These are phyloP conservation scores for Pseudogymnoascus sp. DNA, from an alignment of 2,329 filamentous ascomycete species.

Conservation along the genomic window DNA sequence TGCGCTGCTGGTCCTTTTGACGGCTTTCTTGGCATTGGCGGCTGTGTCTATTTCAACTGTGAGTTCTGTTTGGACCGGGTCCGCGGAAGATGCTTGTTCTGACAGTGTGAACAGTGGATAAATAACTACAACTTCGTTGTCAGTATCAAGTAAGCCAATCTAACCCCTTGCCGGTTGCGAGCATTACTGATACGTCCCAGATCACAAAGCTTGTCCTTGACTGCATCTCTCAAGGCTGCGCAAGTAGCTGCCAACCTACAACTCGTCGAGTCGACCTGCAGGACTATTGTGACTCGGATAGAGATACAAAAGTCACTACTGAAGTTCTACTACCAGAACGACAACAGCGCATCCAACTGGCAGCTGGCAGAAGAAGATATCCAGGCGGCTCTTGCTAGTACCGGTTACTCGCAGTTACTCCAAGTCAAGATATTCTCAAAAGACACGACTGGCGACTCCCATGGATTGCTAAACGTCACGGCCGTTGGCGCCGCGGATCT, in stretches of 20 bases:
- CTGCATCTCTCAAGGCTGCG: slow-evolving; percentile 78
- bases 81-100: not conserved
- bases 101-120: slow-evolving; percentile 37
- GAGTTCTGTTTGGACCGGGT: slow-evolving; percentile 39
- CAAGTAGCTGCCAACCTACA: slow-evolving; percentile 73
- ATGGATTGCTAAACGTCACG: slow-evolving; percentile 60
- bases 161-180: not conserved
- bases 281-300: slow-evolving; percentile 61
- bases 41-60: slow-evolving; percentile 69
- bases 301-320: slow-evolving; percentile 48
- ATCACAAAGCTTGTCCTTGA: slow-evolving; percentile 60
- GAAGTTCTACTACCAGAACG: slow-evolving; percentile 46
- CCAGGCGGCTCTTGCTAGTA: slow-evolving; percentile 55
- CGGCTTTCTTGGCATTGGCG: slow-evolving; percentile 66
- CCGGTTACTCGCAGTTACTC: slow-evolving; percentile 48
- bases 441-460: slow-evolving; percentile 49
- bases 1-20: slow-evolving; percentile 67
- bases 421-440: slow-evolving; percentile 69
- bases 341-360: slow-evolving; percentile 55
- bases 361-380: slow-evolving; percentile 54
- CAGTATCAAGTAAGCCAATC: slow-evolving; percentile 37
- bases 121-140: slow-evolving; percentile 57
- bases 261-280: slow-evolving; percentile 67
- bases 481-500: slow-evolving; percentile 42
- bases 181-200: slow-evolving; percentile 24